These are phyloP conservation scores for Kuraishia hungarica DNA, from an alignment of 805 yeast genomes.

Conservation along the genomic window DNA sequence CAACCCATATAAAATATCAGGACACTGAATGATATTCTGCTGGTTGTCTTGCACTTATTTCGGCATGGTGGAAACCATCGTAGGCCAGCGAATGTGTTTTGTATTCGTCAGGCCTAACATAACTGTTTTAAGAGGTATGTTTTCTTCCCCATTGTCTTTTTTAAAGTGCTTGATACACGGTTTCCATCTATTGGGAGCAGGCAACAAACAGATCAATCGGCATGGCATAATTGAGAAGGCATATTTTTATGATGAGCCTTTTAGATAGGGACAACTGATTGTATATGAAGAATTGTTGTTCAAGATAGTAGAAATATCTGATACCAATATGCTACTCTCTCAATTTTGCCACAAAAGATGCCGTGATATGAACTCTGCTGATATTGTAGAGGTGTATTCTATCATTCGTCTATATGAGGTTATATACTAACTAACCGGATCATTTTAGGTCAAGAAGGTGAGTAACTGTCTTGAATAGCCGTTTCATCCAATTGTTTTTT, in stretches of 20 bases:
- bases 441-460: too few relatives aligned
- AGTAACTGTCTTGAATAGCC: too few relatives aligned
- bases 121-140: neutral
- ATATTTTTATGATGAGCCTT: neutral
- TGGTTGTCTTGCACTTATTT: too few relatives aligned
- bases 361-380: neutral
- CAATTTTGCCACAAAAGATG: neutral
- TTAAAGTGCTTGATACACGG: neutral
- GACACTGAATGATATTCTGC: too few relatives aligned
- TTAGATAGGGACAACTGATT: slow-evolving; percentile 13
- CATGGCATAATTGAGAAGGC: neutral
- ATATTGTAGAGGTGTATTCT: too few relatives aligned
- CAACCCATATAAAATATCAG: neutral
- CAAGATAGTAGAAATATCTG: slow-evolving; percentile 2
- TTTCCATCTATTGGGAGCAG: neutral
- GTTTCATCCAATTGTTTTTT: too few relatives aligned
- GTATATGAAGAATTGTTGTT: neutral
- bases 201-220: neutral
- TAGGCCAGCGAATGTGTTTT: too few relatives aligned
- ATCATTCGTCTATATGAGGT: too few relatives aligned
- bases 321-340: neutral
- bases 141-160: neutral
- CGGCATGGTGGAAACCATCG: too few relatives aligned
- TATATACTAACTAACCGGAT: too few relatives aligned
- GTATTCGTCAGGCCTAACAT: too few relatives aligned